Conservation (phyloP, 2,329 filamentous ascomycete genomes). For the Trichoderma koningii region DNA sequence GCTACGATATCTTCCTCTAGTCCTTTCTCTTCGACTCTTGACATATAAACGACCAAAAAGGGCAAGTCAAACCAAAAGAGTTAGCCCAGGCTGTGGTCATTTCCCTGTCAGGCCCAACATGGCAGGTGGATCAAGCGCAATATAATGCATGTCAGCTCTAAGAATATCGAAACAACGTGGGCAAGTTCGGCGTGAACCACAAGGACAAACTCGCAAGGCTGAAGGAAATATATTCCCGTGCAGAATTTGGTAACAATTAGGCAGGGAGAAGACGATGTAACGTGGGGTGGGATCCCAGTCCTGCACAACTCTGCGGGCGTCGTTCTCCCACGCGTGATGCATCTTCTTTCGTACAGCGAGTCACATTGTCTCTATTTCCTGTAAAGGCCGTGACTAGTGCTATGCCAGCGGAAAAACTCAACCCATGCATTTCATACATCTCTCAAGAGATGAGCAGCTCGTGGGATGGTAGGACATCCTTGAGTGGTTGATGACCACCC, state of each 20-base stretch:
- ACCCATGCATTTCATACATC: not conserved
- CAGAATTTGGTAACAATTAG: not conserved
- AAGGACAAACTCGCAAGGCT: not conserved
- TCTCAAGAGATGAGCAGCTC: not conserved
- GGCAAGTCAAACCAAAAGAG: not conserved
- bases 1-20: not conserved
- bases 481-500: not conserved
- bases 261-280: not conserved
- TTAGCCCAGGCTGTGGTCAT: not conserved
- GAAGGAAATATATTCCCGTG: constrained; percentile 1
- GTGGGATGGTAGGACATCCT: not conserved
- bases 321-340: not conserved
- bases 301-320: not conserved
- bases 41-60: not conserved
- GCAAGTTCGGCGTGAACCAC: not conserved
- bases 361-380: not conserved
- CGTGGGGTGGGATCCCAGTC: not conserved
- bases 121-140: constrained; percentile 14
- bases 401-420: not conserved
- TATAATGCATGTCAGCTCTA: constrained; percentile 23
- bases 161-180: constrained; percentile 11
- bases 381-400: not conserved
- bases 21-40: not conserved
- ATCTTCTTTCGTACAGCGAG: not conserved
- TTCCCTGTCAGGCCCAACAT: not conserved